These are phyloP conservation scores for Leccinum uliginosum DNA, from an alignment of 768 basidiomycete species.

Conservation along the genomic window DNA sequence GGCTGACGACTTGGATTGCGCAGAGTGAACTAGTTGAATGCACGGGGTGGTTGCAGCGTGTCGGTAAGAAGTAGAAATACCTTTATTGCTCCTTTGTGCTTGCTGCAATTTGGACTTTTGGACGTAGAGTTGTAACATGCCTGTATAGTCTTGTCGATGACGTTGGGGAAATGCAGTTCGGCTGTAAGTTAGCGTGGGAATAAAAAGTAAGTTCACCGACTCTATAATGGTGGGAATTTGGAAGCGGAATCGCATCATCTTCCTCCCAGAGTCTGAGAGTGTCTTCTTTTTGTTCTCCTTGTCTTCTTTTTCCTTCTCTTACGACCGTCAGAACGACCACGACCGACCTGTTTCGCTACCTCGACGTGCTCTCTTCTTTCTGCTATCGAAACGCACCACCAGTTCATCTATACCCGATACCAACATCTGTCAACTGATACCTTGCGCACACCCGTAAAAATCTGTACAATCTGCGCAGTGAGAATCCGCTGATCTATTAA, in stretches of 20 bases:
- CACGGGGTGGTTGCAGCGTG: conserved; percentile 16
- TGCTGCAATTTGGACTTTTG: conserved; percentile 10
- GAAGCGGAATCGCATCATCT: conserved; percentile 7
- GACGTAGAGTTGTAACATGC: background rate
- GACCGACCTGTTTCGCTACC: conserved; percentile 6
- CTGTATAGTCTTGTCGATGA: background rate
- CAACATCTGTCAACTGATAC: conserved; percentile 20
- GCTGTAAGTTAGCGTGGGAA: conserved; percentile 36
- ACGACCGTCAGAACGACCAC: conserved; percentile 26
- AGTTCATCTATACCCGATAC: conserved; percentile 29
- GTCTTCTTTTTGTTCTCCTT: conserved; percentile 6
- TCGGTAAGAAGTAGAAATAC: conserved; percentile 1
- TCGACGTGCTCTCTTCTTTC: conserved; percentile 1
- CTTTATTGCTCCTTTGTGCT: background rate
- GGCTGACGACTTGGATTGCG: conserved; percentile 4
- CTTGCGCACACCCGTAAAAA: conserved; percentile 2
- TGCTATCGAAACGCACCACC: conserved; percentile 11
- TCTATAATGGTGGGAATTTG: conserved; percentile 17
- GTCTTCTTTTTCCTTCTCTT: conserved; percentile 15
- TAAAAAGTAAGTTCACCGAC: conserved; percentile 13
- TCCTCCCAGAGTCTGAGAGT: conserved; percentile 3
- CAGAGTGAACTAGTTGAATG: conserved; percentile 26
- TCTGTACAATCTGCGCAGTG: conserved; percentile 3
- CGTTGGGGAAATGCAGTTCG: background rate
- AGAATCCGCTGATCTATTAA: conserved; percentile 6